These are phyloP conservation scores for Trypethelium eluteriae DNA, from an alignment of 495 filamentous ascomycete species.

Conservation along the genomic window DNA sequence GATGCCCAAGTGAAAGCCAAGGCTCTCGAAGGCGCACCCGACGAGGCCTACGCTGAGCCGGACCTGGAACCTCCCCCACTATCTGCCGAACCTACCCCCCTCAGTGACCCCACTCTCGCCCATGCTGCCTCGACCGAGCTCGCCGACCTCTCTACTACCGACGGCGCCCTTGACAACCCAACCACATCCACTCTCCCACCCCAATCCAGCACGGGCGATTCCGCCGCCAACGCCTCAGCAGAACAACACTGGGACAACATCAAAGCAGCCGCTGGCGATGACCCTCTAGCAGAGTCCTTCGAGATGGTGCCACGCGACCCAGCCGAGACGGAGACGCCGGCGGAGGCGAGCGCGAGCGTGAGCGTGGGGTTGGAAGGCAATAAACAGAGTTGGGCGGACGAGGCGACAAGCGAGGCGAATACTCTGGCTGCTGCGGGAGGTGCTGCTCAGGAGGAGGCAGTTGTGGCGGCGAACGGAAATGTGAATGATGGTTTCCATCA, in stretches of 20 bases:
- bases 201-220: conserved; percentile 46
- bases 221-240: conserved; percentile 34
- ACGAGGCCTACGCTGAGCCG: conserved; percentile 42
- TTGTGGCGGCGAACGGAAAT: conserved; percentile 15
- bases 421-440: conserved; percentile 20
- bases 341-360: not conserved
- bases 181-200: conserved; percentile 45
- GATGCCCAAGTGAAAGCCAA: conserved; percentile 62
- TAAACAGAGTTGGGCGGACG: conserved; percentile 24
- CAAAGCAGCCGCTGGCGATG: conserved; percentile 43
- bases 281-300: conserved; percentile 59
- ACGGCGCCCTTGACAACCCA: conserved; percentile 34
- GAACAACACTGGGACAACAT: conserved; percentile 59
- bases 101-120: conserved; percentile 67
- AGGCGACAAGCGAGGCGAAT: conserved; percentile 23
- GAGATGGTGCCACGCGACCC: conserved; percentile 68
- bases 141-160: conserved; percentile 37
- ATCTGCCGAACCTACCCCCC: conserved; percentile 28
- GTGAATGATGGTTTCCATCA: conserved; percentile 4
- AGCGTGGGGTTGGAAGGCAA: not conserved
- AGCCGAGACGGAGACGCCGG: conserved; percentile 59
- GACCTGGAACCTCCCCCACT: conserved; percentile 41
- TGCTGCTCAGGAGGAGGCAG: conserved; percentile 20
- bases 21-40: conserved; percentile 45
- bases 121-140: conserved; percentile 73